phyloP scores from a whole-genome alignment of 495 filamentous ascomycete species.

The Penicillium riverlandense region DNA sequence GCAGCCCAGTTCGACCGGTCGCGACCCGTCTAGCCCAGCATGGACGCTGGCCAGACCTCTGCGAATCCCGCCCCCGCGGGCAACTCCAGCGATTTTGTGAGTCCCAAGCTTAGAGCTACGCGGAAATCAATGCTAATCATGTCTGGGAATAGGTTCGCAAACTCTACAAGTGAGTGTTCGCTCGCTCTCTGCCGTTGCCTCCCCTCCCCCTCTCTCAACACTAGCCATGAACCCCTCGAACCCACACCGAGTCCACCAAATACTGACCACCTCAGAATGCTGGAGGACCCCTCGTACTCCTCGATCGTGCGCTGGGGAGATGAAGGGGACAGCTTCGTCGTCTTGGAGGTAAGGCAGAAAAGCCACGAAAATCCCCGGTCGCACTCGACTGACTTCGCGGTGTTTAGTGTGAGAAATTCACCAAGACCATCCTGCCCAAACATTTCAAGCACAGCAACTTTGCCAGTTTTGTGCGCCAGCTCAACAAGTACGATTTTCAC shows the following conservation, averaged over 20 bases:
- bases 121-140: constrained; percentile 16
- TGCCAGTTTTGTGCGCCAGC: constrained; percentile 94
- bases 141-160: constrained; percentile 73
- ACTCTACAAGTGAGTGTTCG: constrained; percentile 78
- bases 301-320: constrained; percentile 94
- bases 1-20: constrained; percentile 31
- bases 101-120: constrained; percentile 19
- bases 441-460: constrained; percentile 99
- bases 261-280: constrained; percentile 59
- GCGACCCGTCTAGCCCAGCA: constrained; percentile 44
- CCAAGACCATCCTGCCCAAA: constrained; percentile 92
- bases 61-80: constrained; percentile 47
- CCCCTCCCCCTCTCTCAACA: constrained; percentile 7
- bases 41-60: constrained; percentile 47
- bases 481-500: constrained; percentile 99
- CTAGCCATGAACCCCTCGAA: too few species aligned
- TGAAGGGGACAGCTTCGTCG: constrained; percentile 91
- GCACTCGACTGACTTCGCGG: constrained; percentile 5
- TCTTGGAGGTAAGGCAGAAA: constrained; percentile 67
- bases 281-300: constrained; percentile 90
- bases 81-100: constrained; percentile 75
- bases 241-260: background rate
- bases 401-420: constrained; percentile 90
- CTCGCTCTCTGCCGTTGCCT: constrained; percentile 2
- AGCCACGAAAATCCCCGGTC: too few species aligned